Evolutionary conservation across 2,329 filamentous ascomycete species (phyloP).

Genomic region (Neonectria faginata): DNA sequence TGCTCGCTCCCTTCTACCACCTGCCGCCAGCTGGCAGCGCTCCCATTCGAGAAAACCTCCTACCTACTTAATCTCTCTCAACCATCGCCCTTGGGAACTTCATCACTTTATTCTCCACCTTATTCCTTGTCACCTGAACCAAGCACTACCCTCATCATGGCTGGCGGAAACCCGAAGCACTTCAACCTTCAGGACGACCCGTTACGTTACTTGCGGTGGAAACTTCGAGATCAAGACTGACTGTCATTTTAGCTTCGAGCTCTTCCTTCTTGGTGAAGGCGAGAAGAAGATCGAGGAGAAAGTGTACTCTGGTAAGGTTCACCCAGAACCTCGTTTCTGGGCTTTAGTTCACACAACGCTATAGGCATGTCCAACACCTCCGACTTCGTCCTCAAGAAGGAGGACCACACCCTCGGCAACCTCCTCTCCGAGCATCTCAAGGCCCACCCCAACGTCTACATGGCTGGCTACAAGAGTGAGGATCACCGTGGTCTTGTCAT

Average conservation of each 20-base stretch:
- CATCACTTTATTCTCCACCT: not conserved
- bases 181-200: conserved; percentile 52
- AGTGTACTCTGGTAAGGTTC: conserved; percentile 84
- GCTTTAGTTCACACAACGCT: not conserved
- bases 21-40: conserved; percentile 1
- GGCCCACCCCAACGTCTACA: conserved; percentile 84
- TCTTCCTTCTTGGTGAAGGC: conserved; percentile 86
- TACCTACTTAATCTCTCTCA: too few species aligned
- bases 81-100: not conserved
- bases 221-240: conserved; percentile 37
- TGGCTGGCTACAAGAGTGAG: conserved; percentile 91
- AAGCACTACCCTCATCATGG: conserved; percentile 43
- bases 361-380: conserved; percentile 89
- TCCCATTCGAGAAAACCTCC: not conserved
- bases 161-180: conserved; percentile 55
- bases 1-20: not conserved
- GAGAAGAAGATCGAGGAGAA: conserved; percentile 95
- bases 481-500: not conserved
- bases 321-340: not conserved
- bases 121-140: not conserved
- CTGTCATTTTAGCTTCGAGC: conserved; percentile 77
- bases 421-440: conserved; percentile 87
- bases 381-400: conserved; percentile 95
- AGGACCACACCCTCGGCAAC: conserved; percentile 96
- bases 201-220: conserved; percentile 46